These are phyloP conservation scores for Calocera viscosa DNA, from an alignment of 768 basidiomycete species.

Conservation along the genomic window DNA sequence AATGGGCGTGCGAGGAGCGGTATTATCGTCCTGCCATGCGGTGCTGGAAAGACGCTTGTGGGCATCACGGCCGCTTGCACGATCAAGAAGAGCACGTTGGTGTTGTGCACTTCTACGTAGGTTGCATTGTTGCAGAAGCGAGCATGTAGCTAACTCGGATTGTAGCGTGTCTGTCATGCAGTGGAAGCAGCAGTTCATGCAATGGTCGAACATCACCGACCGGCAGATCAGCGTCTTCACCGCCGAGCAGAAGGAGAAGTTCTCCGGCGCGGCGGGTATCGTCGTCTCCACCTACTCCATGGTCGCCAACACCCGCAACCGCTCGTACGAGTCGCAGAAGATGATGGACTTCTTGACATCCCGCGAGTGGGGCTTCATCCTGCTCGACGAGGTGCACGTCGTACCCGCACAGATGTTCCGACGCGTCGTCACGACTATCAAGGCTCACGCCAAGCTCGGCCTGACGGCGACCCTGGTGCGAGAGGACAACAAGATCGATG, in stretches of 20 bases:
- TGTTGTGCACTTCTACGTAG: slow-evolving; percentile 94
- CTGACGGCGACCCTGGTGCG: slow-evolving; percentile 95
- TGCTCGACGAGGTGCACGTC: slow-evolving; percentile 97
- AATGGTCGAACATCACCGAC: slow-evolving; percentile 97
- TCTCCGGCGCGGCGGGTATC: slow-evolving; percentile 92
- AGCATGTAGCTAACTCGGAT: not conserved
- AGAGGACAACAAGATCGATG: slow-evolving; percentile 97
- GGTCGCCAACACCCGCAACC: slow-evolving; percentile 96
- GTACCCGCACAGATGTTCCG: slow-evolving; percentile 99
- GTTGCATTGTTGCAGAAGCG: slow-evolving; percentile 24
- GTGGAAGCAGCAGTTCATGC: slow-evolving; percentile 97
- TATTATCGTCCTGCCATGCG: slow-evolving; percentile 96
- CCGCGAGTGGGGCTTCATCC: slow-evolving; percentile 97
- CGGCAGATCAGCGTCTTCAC: slow-evolving; percentile 95
- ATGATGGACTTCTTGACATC: slow-evolving; percentile 99
- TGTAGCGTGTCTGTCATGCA: slow-evolving; percentile 64
- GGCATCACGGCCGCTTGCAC: slow-evolving; percentile 99
- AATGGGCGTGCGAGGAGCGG: slow-evolving; percentile 98
- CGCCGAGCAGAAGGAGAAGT: slow-evolving; percentile 95
- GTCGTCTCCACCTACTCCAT: slow-evolving; percentile 99
- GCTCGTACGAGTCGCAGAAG: slow-evolving; percentile 98
- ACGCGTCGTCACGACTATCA: slow-evolving; percentile 93
- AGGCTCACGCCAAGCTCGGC: slow-evolving; percentile 96
- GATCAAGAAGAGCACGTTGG: slow-evolving; percentile 96
- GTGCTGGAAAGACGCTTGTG: slow-evolving; percentile 96